Evolutionary conservation across 495 filamentous ascomycete genomes (phyloP).

Genomic region (Daldinia vernicosa): DNA sequence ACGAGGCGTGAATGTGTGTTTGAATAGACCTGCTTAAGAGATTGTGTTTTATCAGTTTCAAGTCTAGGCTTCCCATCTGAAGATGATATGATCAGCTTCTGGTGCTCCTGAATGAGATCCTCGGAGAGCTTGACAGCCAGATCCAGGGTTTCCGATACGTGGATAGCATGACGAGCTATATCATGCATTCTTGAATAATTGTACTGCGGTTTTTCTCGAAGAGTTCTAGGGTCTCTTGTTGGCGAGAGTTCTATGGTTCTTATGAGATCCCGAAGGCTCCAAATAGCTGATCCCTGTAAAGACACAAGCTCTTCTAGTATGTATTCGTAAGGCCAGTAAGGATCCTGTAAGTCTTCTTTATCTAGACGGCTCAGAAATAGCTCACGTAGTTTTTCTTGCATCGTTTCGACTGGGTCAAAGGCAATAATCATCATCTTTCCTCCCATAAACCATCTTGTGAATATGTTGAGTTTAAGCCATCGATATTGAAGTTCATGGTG

Average conservation of each 20-base stretch:
- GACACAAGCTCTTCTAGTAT: neutral
- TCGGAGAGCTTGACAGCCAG: neutral
- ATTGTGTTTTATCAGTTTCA: neutral
- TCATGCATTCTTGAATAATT: neutral
- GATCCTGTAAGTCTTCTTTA: neutral
- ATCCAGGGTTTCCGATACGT: neutral
- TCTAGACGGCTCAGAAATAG: neutral
- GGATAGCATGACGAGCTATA: neutral
- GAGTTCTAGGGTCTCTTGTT: neutral
- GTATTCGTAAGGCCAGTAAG: neutral
- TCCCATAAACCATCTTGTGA: neutral
- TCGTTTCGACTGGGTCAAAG: neutral
- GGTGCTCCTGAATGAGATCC: neutral
- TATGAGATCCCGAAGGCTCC: neutral
- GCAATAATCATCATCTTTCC: neutral
- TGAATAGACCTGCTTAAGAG: neutral
- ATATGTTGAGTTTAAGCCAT: neutral
- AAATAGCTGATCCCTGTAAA: neutral
- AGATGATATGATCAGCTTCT: neutral
- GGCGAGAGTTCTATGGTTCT: neutral
- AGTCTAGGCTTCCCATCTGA: neutral
- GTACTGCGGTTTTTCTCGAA: neutral
- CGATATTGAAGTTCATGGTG: neutral
- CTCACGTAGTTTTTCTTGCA: neutral
- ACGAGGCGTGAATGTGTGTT: neutral